Conservation (phyloP, 2,329 filamentous ascomycete species). For the Geosmithia flava region DNA sequence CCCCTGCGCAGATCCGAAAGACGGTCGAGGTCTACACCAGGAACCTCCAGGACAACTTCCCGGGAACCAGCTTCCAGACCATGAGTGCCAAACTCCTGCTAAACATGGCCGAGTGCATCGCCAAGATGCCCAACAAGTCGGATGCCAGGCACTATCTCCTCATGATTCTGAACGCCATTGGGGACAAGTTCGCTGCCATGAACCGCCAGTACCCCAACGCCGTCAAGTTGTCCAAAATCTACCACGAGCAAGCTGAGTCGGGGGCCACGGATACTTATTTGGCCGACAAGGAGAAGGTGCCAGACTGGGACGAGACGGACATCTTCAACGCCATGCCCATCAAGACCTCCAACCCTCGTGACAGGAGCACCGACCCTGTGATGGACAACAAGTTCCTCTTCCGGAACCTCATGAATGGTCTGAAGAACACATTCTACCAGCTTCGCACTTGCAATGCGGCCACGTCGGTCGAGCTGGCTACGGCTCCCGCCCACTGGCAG, state of each 20-base stretch:
- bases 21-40: slow-evolving; percentile 96
- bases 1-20: slow-evolving; percentile 81
- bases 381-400: slow-evolving; percentile 97
- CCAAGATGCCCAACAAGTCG: slow-evolving; percentile 82
- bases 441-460: slow-evolving; percentile 78
- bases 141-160: slow-evolving; percentile 93
- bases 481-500: slow-evolving; percentile 80
- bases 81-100: slow-evolving; percentile 97
- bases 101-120: slow-evolving; percentile 98
- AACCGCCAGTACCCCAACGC: slow-evolving; percentile 92
- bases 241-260: slow-evolving; percentile 55
- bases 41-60: slow-evolving; percentile 90
- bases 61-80: slow-evolving; percentile 96
- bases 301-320: slow-evolving; percentile 96
- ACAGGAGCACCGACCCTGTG: slow-evolving; percentile 80
- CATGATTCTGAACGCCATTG: slow-evolving; percentile 95
- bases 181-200: slow-evolving; percentile 97
- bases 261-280: slow-evolving; percentile 63
- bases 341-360: slow-evolving; percentile 83
- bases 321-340: slow-evolving; percentile 96
- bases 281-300: slow-evolving; percentile 65
- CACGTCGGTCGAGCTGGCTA: slow-evolving; percentile 58
- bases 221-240: slow-evolving; percentile 77
- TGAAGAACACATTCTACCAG: slow-evolving; percentile 96
- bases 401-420: slow-evolving; percentile 86